phyloP scores from a whole-genome alignment of 129 eudicot species.

The Flaveria sonorensis region DNA sequence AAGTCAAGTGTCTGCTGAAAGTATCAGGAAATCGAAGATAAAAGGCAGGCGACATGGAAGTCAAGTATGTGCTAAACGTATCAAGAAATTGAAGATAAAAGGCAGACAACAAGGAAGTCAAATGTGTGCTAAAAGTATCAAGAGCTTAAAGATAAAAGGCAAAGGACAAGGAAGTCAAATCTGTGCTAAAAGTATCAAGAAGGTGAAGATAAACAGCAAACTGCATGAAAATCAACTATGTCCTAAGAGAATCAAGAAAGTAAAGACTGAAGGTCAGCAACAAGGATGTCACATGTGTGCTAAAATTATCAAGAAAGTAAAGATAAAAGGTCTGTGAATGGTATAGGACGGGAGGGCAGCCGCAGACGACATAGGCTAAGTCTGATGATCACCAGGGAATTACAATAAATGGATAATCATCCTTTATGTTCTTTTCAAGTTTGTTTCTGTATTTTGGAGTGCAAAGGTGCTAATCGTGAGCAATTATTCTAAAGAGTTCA shows the following conservation, averaged over 20 bases:
- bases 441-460: not conserved
- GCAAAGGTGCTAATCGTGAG: not conserved
- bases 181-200: not conserved
- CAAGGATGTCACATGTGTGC: not conserved
- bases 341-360: not conserved
- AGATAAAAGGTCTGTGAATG: constrained; percentile 9
- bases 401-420: not conserved
- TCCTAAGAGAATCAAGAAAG: constrained; percentile 1
- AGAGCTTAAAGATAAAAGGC: not conserved
- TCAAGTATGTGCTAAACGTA: not conserved
- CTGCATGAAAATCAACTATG: not conserved
- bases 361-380: not conserved
- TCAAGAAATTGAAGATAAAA: not conserved
- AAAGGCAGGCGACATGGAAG: not conserved
- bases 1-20: not conserved
- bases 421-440: not conserved
- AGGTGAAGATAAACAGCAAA: not conserved
- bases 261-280: not conserved
- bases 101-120: not conserved
- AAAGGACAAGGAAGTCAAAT: not conserved
- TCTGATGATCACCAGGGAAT: constrained; percentile 1
- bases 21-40: not conserved
- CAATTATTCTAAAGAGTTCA: not conserved
- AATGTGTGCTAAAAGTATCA: not conserved
- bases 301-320: constrained; percentile 9